These are phyloP conservation scores for Claviceps sp. DNA, from an alignment of 2,329 filamentous ascomycete species.

Conservation along the genomic window DNA sequence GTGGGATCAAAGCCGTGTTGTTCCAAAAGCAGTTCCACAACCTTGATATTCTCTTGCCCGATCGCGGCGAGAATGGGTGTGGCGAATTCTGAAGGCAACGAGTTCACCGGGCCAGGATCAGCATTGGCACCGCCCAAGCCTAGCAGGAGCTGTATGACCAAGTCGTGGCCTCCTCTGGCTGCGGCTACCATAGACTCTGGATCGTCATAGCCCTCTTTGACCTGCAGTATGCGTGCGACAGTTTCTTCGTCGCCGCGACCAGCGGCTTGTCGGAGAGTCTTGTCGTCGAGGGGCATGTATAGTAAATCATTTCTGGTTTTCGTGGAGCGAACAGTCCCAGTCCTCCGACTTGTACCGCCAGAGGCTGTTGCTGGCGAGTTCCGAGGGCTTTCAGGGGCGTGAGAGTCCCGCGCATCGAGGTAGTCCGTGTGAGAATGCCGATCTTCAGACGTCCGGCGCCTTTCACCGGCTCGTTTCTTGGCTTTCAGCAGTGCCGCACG, in stretches of 20 bases:
- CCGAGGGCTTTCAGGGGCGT: constrained; percentile 44
- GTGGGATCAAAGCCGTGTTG: constrained; percentile 75
- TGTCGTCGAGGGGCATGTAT: constrained; percentile 50
- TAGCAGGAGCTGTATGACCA: constrained; percentile 67
- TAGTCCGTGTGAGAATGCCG: constrained; percentile 33
- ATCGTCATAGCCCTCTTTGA: constrained; percentile 52
- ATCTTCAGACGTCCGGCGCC: constrained; percentile 45
- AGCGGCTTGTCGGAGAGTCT: constrained; percentile 46
- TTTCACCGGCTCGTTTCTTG: constrained; percentile 40
- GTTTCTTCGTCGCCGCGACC: constrained; percentile 48
- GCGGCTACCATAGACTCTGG: constrained; percentile 82
- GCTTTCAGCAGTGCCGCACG: constrained; percentile 51
- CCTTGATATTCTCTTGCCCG: constrained; percentile 72
- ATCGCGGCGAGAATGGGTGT: constrained; percentile 93
- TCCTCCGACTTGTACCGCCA: constrained; percentile 30
- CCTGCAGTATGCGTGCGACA: constrained; percentile 46
- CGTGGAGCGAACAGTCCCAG: constrained; percentile 42
- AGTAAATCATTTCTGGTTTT: constrained; percentile 52
- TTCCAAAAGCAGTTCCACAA: constrained; percentile 66
- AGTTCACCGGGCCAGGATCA: constrained; percentile 54
- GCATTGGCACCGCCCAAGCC: constrained; percentile 52
- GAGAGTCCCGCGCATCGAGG: constrained; percentile 35
- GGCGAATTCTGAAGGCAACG: constrained; percentile 54
- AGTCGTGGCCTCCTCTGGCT: constrained; percentile 79
- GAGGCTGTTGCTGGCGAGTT: constrained; percentile 36